Evolutionary conservation across 2,329 filamentous ascomycete species (phyloP), one percentile per base, ranked within the genome.

Genomic region (Lasiodiplodia sp.): DNA sequence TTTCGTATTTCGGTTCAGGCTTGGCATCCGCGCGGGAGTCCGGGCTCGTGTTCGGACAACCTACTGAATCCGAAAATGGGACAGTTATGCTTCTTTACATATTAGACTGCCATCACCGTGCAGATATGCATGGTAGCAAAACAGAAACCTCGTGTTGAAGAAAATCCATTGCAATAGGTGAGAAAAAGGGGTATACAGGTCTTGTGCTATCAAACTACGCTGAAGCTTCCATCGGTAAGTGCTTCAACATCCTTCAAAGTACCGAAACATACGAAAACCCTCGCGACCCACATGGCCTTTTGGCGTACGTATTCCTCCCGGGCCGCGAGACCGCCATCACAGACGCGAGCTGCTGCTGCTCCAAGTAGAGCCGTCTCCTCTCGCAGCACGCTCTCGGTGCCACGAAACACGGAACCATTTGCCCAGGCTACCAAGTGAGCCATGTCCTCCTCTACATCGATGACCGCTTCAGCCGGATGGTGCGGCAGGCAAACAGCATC

Each of bases 361-460:
- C 60, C 60, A 14, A 64, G 60, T 47, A 51, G n/a, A 16, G 47
- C 47, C 10, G 60, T 64, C 18, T 64, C 60, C 18, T 64, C 60
- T 6, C 60, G 28, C 47, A 64, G 14, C 18, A 64, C 60, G 31
- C 60, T 64, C 47, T 64, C 60, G 12, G 31, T 28, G 2, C 60
- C 60, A 14, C 60, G 60, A 18, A 64, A 64, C 6, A 64, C 28
- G n/a, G 28, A 37, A 7, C 40, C 60, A n/a, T 64, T 64, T 6
- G 47, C 60, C 60, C 60, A 64, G 37, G 60, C 60, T 28, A 64
- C 21, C 60, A 64, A 25, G 10, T 38, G 60, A 10, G 60, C 47
- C 60, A 64, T 52, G n/a, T 64, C 60, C 8, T 64, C 60, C 47
- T 64, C 60, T 6, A 64, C 60, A 34, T 64, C 44, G 31, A 25